phyloP scores from a whole-genome alignment of 2,329 filamentous ascomycete genomes.

The Epichloe scottii region DNA sequence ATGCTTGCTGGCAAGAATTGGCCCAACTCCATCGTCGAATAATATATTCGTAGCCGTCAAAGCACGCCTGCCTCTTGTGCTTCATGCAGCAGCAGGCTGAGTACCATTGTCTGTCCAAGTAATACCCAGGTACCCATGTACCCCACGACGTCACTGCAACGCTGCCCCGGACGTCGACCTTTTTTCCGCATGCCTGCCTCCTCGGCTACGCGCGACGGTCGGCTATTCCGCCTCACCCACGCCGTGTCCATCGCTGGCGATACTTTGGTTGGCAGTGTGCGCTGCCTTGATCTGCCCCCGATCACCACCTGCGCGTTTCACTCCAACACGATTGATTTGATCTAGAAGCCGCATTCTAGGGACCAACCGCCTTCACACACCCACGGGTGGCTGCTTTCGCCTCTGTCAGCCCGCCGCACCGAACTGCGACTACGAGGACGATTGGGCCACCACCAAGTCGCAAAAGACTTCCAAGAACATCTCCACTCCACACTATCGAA shows the following conservation, averaged over 20 bases:
- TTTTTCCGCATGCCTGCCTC: not conserved
- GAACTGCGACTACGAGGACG: not conserved
- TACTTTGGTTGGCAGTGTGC: not conserved
- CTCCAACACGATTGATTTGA: not conserved
- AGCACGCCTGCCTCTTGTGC: not conserved
- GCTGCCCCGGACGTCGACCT: not conserved
- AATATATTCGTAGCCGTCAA: not conserved
- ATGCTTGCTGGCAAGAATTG: not conserved
- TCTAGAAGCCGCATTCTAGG: not conserved
- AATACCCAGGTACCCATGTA: not conserved
- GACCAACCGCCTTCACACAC: not conserved
- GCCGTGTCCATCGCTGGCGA: not conserved
- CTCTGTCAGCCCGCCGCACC: not conserved
- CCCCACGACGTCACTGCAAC: not conserved
- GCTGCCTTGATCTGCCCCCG: not conserved
- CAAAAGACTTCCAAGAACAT: slow-evolving; percentile 3
- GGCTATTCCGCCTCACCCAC: slow-evolving; percentile 1
- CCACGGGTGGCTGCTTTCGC: slow-evolving; percentile 14
- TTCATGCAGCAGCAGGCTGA: not conserved
- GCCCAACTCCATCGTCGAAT: not conserved
- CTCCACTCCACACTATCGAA: slow-evolving; percentile 2
- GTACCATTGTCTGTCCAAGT: not conserved
- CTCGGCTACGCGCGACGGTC: slow-evolving; percentile 4
- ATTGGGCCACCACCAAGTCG: not conserved
- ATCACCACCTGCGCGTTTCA: slow-evolving; percentile 3